Conservation (phyloP, 345 rosid species). For the Salix purpurea region DNA sequence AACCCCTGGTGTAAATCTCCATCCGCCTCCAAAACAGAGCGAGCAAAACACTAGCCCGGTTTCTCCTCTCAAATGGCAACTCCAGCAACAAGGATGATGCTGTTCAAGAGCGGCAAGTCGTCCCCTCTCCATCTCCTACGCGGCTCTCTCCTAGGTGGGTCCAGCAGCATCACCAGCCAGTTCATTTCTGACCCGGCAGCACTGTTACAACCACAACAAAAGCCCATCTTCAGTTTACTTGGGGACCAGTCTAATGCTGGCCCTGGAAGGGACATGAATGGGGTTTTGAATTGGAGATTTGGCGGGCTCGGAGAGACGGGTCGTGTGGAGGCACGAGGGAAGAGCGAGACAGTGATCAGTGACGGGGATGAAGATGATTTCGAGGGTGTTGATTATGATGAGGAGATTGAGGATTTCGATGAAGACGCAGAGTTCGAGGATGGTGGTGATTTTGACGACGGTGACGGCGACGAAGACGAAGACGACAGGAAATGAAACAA, state of each 20-base stretch:
- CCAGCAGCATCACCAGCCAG: neutral
- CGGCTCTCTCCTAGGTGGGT: neutral
- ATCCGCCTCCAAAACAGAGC: neutral
- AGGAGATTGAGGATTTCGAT: neutral
- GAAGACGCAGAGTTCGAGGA: neutral
- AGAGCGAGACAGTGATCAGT: neutral
- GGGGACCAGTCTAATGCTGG: neutral
- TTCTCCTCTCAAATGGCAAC: neutral
- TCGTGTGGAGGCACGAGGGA: neutral
- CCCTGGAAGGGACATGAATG: no score
- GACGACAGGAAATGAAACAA: neutral
- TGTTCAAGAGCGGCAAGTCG: constrained; percentile 9
- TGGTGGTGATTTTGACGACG: neutral
- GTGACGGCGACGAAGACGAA: no score
- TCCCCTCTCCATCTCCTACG: constrained; percentile 9
- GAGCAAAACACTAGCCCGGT: neutral
- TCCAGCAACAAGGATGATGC: constrained; percentile 1
- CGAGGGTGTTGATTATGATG: neutral
- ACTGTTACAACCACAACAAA: neutral
- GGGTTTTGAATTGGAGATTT: neutral
- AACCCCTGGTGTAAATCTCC: neutral
- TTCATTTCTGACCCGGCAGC: neutral
- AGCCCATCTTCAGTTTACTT: neutral
- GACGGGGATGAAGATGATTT: neutral
- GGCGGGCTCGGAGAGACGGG: neutral